Evolutionary conservation across 176 grass and related monocot genomes (phyloP).

Genomic region (Carex littledalei): DNA sequence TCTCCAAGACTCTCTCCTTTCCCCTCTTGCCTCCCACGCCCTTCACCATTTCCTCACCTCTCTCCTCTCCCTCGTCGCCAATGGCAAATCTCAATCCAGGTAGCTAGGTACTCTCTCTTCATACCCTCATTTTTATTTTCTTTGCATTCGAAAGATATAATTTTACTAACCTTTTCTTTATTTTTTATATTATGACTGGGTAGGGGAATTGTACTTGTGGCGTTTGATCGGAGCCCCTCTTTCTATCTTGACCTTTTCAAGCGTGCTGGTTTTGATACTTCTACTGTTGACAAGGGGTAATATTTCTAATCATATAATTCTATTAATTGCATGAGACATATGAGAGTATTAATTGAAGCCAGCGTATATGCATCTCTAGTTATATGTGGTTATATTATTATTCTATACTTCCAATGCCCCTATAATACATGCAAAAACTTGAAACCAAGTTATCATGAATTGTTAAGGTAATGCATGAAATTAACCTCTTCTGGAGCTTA

Average conservation of each 20-base stretch:
- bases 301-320: neutral
- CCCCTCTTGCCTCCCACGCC: neutral
- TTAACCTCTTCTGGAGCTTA: too few species aligned
- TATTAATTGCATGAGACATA: too few species aligned
- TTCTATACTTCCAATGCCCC: too few species aligned
- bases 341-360: too few species aligned
- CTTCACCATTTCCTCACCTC: slow-evolving; percentile 1
- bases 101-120: neutral
- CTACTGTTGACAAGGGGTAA: slow-evolving; percentile 47
- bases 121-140: neutral
- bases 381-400: too few species aligned
- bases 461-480: too few species aligned
- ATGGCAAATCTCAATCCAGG: neutral
- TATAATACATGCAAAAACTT: too few species aligned
- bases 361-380: too few species aligned
- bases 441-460: too few species aligned
- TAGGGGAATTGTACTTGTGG: slow-evolving; percentile 69
- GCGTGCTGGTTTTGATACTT: slow-evolving; percentile 34
- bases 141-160: too few species aligned
- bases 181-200: neutral
- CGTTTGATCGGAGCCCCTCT: slow-evolving; percentile 47
- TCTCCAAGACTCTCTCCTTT: neutral
- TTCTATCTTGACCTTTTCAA: slow-evolving; percentile 54
- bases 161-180: neutral
- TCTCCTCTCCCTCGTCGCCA: neutral